Evolutionary conservation across 225 moss, liverwort and hornwort genomes (phyloP), one percentile per base, ranked within the genome.

Genomic region (Neckera pumila): DNA sequence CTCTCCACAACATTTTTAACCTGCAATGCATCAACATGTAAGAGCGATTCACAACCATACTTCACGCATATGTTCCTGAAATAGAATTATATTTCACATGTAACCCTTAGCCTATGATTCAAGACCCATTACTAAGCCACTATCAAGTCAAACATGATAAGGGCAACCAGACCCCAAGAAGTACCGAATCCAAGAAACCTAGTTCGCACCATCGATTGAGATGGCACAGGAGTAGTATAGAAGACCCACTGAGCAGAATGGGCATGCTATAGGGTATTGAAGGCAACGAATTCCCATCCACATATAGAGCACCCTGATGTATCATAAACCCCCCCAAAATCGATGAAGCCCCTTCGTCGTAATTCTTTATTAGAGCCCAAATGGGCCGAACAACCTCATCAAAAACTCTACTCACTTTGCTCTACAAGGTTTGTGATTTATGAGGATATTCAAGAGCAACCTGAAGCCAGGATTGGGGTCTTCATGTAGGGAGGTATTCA

Each of bases 1-100:
- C 95, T 99, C 93, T 99, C 99, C 88, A 99, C 95, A 78, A 99
- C 99, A 91, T 99, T 97, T 86, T 99, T 96, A 85, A 99, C 99
- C 98, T 99, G 96, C 89, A 84, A 88, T 84, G 59, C 56, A 88
- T 62, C 86, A 87, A 81, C 17, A 84, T 31, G 63, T 86, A 30
- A 84, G 65, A 71, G 74, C 19, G 58, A 85, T 81, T 59, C 62
- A 88, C 66, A n/a, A 57, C 23, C 77, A 87, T 66, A 56, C 9
- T 12, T 78, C 23, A 78, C 42, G 86, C 54, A 56, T 9, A 42
- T 31, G 23, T 53, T 77, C 64, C 54, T 61, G 51, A 53, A 72
- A 18, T 51, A 84, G 42, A 51, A 78, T 59, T 42, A 43, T 66
- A 38, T 76, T 53, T 81, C 54, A 16, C 38, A 80, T 78, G 42